A percentile compares a stretch with the other conserved stretches of the same genome.
These are phyloP conservation scores for Xylaria sp. DNA, from an alignment of 2,329 filamentous ascomycete species.

Conservation along the genomic window DNA sequence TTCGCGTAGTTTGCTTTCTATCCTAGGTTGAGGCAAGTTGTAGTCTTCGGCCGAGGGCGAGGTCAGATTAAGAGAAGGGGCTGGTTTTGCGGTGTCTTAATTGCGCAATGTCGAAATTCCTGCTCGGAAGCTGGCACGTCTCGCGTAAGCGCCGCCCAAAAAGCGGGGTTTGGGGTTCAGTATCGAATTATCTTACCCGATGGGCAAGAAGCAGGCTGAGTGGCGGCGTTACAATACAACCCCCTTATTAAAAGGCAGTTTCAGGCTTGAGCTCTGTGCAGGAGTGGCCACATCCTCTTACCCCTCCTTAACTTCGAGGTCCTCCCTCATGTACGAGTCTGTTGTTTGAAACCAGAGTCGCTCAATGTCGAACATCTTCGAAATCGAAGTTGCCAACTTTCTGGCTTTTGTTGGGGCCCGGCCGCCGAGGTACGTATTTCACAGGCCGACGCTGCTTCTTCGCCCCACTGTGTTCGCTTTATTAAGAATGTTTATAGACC, in stretches of 20 bases:
- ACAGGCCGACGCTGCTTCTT: too few relatives aligned
- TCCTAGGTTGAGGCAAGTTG: not conserved
- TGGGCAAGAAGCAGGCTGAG: not conserved
- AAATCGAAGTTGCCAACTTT: slow-evolving; percentile 19
- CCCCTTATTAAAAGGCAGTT: not conserved
- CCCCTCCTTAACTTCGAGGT: not conserved
- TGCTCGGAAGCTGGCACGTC: not conserved
- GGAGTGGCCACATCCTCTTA: too few relatives aligned
- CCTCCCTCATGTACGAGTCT: not conserved
- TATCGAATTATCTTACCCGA: not conserved
- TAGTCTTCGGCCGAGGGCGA: not conserved
- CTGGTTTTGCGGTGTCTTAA: not conserved
- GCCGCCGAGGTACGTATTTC: not conserved
- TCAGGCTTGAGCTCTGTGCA: too few relatives aligned
- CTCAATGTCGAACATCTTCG: slow-evolving; percentile 8
- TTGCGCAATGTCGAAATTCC: not conserved
- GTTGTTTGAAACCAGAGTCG: not conserved
- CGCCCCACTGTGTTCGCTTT: not conserved
- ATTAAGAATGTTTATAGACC: not conserved
- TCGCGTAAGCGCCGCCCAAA: too few relatives aligned
- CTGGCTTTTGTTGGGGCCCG: slow-evolving; percentile 21
- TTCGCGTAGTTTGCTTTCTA: not conserved
- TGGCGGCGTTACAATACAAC: not conserved
- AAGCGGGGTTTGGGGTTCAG: not conserved
- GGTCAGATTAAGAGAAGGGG: not conserved